Evolutionary conservation across 441 rosid genomes (phyloP).

Genomic region (Kokia cookei): DNA sequence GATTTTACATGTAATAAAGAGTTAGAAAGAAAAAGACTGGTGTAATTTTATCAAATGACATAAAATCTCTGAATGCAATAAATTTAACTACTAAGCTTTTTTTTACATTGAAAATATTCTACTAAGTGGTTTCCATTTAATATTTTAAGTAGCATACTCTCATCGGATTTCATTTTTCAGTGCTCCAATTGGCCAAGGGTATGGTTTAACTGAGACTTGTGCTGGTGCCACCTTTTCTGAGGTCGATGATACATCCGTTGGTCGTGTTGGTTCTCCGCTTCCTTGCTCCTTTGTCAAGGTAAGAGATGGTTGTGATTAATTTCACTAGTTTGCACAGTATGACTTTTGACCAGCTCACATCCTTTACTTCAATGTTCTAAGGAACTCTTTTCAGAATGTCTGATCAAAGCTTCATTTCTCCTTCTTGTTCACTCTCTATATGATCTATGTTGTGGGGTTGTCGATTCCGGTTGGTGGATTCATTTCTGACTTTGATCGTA

Average conservation of each 20-base stretch:
- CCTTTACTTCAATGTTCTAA: neutral
- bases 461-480: neutral
- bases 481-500: neutral
- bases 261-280: slow-evolving; percentile 96
- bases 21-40: neutral
- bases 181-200: slow-evolving; percentile 98
- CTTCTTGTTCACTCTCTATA: neutral
- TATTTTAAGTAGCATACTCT: slow-evolving; percentile 12
- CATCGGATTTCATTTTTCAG: slow-evolving; percentile 34
- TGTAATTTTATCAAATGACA: neutral
- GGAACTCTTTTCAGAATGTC: neutral
- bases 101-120: neutral
- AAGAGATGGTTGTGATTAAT: slow-evolving; percentile 4
- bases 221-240: slow-evolving; percentile 98
- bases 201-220: slow-evolving; percentile 97
- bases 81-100: neutral
- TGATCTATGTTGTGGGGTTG: neutral
- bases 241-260: slow-evolving; percentile 91
- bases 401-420: neutral
- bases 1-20: neutral
- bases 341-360: neutral
- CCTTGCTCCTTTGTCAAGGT: slow-evolving; percentile 95
- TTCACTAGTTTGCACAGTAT: neutral
- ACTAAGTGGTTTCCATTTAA: neutral
- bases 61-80: neutral